Percentiles rank a stretch among this genome's conserved stretches.
These are phyloP conservation scores for Ascochyta koolunga DNA, from an alignment of 2,329 filamentous ascomycete genomes.

Conservation along the genomic window DNA sequence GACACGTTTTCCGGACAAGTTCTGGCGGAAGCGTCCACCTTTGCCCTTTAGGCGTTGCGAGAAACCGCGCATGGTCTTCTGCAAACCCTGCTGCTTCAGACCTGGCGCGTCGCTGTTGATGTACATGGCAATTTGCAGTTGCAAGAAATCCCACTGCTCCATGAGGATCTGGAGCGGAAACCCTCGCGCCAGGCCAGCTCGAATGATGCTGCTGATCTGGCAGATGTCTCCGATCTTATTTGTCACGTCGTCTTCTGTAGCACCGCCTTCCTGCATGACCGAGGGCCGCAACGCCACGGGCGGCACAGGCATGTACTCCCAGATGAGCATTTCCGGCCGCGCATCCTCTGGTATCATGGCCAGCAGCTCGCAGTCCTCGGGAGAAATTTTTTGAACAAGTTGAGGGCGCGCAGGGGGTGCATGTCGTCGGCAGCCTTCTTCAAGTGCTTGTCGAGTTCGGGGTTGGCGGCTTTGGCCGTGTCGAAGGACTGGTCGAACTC, in stretches of 20 bases:
- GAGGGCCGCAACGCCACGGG: conserved; percentile 94
- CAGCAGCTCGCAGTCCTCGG: conserved; percentile 86
- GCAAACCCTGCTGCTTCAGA: conserved; percentile 83
- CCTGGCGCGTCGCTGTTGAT: conserved; percentile 97
- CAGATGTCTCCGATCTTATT: conserved; percentile 97
- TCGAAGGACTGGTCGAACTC: conserved; percentile 86
- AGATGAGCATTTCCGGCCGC: conserved; percentile 94
- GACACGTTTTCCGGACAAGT: conserved; percentile 96
- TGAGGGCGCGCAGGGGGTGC: conserved; percentile 85
- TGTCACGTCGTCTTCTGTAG: conserved; percentile 95
- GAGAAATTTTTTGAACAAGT: conserved; percentile 88
- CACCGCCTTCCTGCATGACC: conserved; percentile 89
- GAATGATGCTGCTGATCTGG: conserved; percentile 86
- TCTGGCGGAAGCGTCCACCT: conserved; percentile 95
- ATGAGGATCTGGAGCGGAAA: conserved; percentile 88
- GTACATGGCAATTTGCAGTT: conserved; percentile 95
- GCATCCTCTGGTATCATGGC: conserved; percentile 87
- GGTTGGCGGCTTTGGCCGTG: conserved; percentile 75
- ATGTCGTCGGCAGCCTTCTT: conserved; percentile 94
- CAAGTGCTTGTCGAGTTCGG: conserved; percentile 87
- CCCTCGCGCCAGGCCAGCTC: conserved; percentile 80
- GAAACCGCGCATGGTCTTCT: conserved; percentile 89
- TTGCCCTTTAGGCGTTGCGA: conserved; percentile 97
- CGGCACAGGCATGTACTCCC: conserved; percentile 93
- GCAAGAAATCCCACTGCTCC: conserved; percentile 98